Evolutionary conservation across 345 rosid genomes (phyloP), one percentile per base, ranked within the genome.

Genomic region (Euclidium syriacum): DNA sequence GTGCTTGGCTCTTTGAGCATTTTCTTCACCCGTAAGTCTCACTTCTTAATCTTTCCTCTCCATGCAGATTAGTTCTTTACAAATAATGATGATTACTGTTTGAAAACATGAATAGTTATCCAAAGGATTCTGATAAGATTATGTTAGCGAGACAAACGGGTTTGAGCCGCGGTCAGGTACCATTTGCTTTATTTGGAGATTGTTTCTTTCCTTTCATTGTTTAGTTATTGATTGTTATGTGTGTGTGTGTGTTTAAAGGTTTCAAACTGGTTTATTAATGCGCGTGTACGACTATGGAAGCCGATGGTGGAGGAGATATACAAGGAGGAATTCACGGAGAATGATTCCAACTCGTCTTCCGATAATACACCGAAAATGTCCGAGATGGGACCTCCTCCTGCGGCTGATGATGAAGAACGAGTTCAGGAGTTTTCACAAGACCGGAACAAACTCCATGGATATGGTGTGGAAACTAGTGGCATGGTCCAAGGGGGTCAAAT

Each of bases 241-340:
- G 36, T 40, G 27, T 14, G n/a, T n/a, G n/a, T 32, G 6, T 46
- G 51, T 51, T 43, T 69, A 24, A 52, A 69, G 99, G 99, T 95
- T 53, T 88, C 99, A 4, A 95, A 95, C 66, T 95, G 99, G 99
- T 95, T 95, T 71, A 95, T 95, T 54, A 95, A 95, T 77, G 99
- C 99, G 8, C 87, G 99, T 11, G 98, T 90, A 63, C 95, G 99
- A 27, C 86, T 95, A 7, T 95, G 98, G 99, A 95, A 95, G 79
- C 99, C 99, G 3, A 90, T 95, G 99, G 96, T 95, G 11, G 98
- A 95, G 70, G 99, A 95, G 56, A 95, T 95, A 86, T 95, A 95
- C 83, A 88, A 90, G 70, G 99, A 95, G 77, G 99, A 95, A 74
- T 79, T 73, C 49, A 94, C 85, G 10, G 98, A 86, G 74, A 67